phyloP scores from a whole-genome alignment of 306 rosid species.

The Cicer pinnatifidum region DNA sequence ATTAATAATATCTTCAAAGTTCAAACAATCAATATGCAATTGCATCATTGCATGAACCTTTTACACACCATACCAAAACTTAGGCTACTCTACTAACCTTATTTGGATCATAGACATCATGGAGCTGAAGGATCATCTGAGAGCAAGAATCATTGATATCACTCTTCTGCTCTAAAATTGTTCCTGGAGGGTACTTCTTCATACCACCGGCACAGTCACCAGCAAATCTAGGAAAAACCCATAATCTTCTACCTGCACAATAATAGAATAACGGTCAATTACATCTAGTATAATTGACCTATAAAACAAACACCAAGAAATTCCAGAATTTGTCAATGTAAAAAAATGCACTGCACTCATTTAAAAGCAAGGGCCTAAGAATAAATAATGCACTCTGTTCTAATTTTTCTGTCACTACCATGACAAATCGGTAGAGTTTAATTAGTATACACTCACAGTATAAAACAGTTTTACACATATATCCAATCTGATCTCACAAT shows the following conservation, averaged over 20 bases:
- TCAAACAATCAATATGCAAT: constrained; percentile 11
- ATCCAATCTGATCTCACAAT: too few relatives aligned
- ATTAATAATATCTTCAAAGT: constrained; percentile 31
- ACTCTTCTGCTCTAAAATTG: constrained; percentile 71
- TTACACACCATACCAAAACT: constrained; percentile 4
- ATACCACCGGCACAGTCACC: constrained; percentile 93
- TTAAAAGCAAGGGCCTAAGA: too few relatives aligned
- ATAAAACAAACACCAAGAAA: constrained; percentile 1
- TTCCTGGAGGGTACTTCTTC: constrained; percentile 68
- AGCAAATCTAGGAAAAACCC: constrained; percentile 93
- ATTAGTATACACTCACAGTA: background rate
- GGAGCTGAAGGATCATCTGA: constrained; percentile 98
- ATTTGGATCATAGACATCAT: constrained; percentile 93
- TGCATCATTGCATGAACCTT: constrained; percentile 38
- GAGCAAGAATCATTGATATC: constrained; percentile 93
- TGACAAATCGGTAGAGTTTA: background rate
- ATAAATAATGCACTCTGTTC: too few relatives aligned
- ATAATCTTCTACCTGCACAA: constrained; percentile 75
- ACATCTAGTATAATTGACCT: constrained; percentile 4
- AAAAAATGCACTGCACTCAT: background rate
- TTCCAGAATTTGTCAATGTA: background rate
- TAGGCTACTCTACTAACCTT: constrained; percentile 56
- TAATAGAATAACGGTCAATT: constrained; percentile 29
- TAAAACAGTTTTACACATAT: background rate
- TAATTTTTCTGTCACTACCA: background rate